phyloP scores from a whole-genome alignment of 148 eudicot genomes.

The Euryodendron excelsum region DNA sequence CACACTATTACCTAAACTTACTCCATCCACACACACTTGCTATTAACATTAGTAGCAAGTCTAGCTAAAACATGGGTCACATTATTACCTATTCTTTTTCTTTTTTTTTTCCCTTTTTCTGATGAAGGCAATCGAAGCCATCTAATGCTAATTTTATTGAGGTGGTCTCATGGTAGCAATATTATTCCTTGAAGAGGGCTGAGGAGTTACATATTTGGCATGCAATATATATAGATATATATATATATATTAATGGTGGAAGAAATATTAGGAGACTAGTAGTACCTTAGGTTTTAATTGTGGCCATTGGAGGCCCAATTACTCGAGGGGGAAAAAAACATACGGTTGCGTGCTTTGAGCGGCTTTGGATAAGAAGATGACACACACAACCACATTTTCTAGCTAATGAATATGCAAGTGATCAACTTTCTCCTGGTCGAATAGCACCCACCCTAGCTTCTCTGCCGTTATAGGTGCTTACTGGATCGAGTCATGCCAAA shows the following conservation, averaged over 20 bases:
- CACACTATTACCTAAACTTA: no score
- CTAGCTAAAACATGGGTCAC: no score
- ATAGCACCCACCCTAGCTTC: not conserved
- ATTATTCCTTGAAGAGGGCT: constrained; percentile 4
- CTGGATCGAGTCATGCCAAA: no score
- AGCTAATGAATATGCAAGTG: not conserved
- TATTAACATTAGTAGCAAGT: no score
- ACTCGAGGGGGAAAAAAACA: not conserved
- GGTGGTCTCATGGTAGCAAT: not conserved
- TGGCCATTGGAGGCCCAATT: not conserved
- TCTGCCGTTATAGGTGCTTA: no score
- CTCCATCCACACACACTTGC: no score
- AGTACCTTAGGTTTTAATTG: not conserved
- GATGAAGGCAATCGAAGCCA: not conserved
- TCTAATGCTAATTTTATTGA: not conserved
- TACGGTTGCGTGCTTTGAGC: not conserved
- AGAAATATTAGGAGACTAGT: constrained; percentile 4
- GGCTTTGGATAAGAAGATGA: not conserved
- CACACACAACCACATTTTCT: not conserved
- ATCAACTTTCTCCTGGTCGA: not conserved
- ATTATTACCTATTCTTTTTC: no score
- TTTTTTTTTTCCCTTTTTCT: not conserved
- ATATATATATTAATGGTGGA: constrained; percentile 3
- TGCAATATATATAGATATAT: not conserved
- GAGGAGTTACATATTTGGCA: not conserved